phyloP scores from a whole-genome alignment of 2,329 filamentous ascomycete species.

The Fusarium virguliforme region DNA sequence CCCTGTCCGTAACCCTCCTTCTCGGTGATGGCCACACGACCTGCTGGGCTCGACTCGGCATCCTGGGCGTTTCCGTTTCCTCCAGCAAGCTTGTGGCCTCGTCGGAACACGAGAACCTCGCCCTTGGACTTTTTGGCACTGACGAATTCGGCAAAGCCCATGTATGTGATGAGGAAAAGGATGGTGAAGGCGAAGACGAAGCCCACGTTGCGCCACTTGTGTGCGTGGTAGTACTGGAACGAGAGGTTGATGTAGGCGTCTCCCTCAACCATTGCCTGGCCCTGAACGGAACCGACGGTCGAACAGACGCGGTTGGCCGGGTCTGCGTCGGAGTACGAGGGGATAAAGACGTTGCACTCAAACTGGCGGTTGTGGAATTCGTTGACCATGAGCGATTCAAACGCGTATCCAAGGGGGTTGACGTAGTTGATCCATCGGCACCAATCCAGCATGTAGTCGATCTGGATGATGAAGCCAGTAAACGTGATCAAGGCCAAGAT shows the following conservation, averaged over 20 bases:
- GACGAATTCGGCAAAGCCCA: constrained; percentile 66
- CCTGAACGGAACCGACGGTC: constrained; percentile 63
- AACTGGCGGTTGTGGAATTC: constrained; percentile 67
- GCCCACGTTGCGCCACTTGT: constrained; percentile 71
- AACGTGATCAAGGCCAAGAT: constrained; percentile 51
- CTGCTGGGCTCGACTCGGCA: constrained; percentile 32
- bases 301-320: constrained; percentile 61
- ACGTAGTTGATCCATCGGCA: constrained; percentile 77
- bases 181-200: constrained; percentile 68
- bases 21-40: constrained; percentile 18
- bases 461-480: constrained; percentile 66
- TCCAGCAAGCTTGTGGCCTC: constrained; percentile 53
- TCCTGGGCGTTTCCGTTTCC: constrained; percentile 18
- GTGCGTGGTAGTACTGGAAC: constrained; percentile 62
- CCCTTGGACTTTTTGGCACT: constrained; percentile 71
- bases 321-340: constrained; percentile 49
- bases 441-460: constrained; percentile 72
- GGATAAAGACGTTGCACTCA: constrained; percentile 50
- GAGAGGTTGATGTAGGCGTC: constrained; percentile 62
- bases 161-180: constrained; percentile 64
- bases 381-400: constrained; percentile 76
- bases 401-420: constrained; percentile 75
- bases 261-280: constrained; percentile 62
- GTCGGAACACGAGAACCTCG: constrained; percentile 72
- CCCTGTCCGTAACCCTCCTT: constrained; percentile 34